Percentiles rank a stretch among this genome's conserved stretches.
Evolutionary conservation across 768 basidiomycete species (phyloP).

Genomic region (Trametes punicea): DNA sequence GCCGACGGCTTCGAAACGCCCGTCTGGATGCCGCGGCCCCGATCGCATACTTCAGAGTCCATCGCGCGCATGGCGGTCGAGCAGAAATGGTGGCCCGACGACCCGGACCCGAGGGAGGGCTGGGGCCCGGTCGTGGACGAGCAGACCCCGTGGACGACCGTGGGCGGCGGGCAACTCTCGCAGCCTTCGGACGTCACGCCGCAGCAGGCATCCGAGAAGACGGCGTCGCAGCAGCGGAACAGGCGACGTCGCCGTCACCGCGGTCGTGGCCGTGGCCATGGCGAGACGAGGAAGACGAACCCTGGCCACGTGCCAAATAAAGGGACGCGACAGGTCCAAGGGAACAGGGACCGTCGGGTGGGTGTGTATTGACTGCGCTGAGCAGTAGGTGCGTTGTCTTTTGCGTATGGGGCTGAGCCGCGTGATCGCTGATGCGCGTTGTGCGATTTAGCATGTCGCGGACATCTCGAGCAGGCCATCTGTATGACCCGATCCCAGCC

Average conservation of each 20-base stretch:
- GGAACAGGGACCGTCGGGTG: neutral
- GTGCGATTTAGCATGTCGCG: neutral
- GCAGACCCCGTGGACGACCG: neutral
- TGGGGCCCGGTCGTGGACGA: slow-evolving; percentile 1
- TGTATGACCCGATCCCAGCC: neutral
- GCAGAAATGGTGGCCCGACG: neutral
- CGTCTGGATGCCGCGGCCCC: neutral
- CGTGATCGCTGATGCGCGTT: neutral
- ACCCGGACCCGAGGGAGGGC: neutral
- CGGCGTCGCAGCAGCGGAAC: neutral
- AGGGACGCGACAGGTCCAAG: neutral
- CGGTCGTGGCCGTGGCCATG: slow-evolving; percentile 2
- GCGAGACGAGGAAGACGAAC: neutral
- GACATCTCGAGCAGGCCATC: slow-evolving; percentile 3
- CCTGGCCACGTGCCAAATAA: neutral
- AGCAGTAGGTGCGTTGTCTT: neutral
- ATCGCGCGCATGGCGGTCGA: neutral
- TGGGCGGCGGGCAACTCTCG: neutral
- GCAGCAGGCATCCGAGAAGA: neutral
- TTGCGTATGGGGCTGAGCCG: neutral
- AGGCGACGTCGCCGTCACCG: slow-evolving; percentile 1
- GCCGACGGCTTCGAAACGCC: neutral
- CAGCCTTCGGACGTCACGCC: neutral
- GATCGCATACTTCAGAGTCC: neutral
- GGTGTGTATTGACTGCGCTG: neutral